phyloP scores from a whole-genome alignment of 23 red algal species.

The Gracilaria caudata region DNA sequence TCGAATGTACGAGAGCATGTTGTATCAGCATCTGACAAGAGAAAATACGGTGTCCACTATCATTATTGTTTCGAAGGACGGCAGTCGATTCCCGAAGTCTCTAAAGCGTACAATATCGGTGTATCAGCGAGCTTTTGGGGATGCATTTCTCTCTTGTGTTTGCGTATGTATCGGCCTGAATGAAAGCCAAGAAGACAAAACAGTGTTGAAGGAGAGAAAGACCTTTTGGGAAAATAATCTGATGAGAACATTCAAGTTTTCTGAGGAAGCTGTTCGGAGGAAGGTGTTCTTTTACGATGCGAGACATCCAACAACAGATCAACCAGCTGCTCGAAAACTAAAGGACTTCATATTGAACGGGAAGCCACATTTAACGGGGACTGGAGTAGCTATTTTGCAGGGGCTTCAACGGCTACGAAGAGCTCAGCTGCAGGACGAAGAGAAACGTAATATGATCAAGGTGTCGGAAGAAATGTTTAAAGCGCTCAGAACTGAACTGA shows the following conservation, averaged over 20 bases:
- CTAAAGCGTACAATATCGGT: background rate
- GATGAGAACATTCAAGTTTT: background rate
- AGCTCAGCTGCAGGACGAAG: background rate
- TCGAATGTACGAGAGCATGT: background rate
- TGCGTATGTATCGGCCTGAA: background rate
- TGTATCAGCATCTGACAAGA: background rate
- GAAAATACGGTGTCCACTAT: slow-evolving; percentile 1
- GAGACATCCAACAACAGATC: background rate
- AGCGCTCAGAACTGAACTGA: background rate
- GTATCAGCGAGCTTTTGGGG: background rate
- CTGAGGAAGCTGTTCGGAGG: background rate
- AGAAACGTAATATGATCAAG: background rate
- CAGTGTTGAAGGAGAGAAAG: background rate
- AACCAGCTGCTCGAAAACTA: background rate
- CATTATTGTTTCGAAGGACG: background rate
- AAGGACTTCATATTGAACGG: background rate
- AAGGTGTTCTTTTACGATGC: slow-evolving; percentile 11
- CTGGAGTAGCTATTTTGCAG: background rate
- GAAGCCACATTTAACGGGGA: background rate
- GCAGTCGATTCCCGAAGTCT: background rate
- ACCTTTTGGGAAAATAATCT: background rate
- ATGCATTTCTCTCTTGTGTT: background rate
- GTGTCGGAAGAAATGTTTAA: background rate
- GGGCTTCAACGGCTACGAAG: background rate
- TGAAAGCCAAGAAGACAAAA: background rate